Conservation (phyloP, 2,329 filamentous ascomycete species). For the Trichophyton mentagrophytes region DNA sequence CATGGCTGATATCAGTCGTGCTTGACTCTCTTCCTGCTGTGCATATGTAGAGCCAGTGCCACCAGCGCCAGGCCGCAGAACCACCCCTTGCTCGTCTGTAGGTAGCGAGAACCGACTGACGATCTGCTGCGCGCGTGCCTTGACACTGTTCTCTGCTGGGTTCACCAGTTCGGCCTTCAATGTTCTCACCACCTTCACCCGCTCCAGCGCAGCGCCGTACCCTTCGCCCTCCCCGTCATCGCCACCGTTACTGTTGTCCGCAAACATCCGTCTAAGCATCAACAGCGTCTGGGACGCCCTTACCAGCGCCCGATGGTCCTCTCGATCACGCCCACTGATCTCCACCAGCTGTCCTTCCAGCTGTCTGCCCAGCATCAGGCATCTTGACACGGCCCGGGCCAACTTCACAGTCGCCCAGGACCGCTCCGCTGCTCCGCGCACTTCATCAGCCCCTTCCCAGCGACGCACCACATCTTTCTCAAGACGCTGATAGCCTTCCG, state of each 20-base stretch:
- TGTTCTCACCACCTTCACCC: conserved; percentile 57
- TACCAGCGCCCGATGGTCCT: conserved; percentile 49
- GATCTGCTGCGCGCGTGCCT: conserved; percentile 60
- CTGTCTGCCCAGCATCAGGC: conserved; percentile 69
- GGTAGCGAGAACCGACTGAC: conserved; percentile 74
- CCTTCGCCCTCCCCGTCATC: conserved; percentile 57
- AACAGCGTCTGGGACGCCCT: conserved; percentile 69
- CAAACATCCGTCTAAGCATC: conserved; percentile 59
- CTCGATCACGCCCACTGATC: conserved; percentile 35
- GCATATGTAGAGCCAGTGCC: conserved; percentile 36
- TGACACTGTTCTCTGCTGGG: conserved; percentile 62
- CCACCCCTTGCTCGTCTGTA: conserved; percentile 16
- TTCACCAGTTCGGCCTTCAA: conserved; percentile 56
- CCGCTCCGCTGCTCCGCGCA: conserved; percentile 61
- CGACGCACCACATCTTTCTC: conserved; percentile 77
- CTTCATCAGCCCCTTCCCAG: conserved; percentile 74
- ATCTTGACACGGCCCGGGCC: conserved; percentile 62
- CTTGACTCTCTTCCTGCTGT: conserved; percentile 60
- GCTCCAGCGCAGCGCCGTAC: conserved; percentile 49
- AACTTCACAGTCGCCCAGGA: conserved; percentile 70
- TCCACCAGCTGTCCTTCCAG: conserved; percentile 77
- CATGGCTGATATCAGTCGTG: conserved; percentile 60
- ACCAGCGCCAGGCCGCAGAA: neutral
- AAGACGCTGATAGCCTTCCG: conserved; percentile 71
- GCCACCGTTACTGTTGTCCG: conserved; percentile 50